Evolutionary conservation across 2,329 filamentous ascomycete species (phyloP), one percentile per base, ranked within the genome.

Genomic region (Diaporthe sp.): DNA sequence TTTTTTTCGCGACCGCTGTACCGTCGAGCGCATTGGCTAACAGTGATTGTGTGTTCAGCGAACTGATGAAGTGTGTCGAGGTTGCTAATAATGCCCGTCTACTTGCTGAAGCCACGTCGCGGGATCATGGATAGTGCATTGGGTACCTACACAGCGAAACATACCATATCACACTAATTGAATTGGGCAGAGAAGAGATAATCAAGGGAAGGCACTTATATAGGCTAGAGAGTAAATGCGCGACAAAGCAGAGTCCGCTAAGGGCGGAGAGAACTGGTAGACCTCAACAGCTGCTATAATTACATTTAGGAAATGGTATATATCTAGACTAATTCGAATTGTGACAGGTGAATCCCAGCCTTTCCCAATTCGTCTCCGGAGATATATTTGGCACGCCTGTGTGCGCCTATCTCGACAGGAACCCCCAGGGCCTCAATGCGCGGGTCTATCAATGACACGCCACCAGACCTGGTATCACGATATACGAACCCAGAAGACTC

Each of bases 351-450:
- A 17, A 44, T 28, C 19, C 67, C 67, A 6, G 34, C 67, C n/a
- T 42, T 44, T 4, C 57, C 49, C 49, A 69, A 22, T 10, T 6
- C 12, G 5, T 55, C 49, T 39, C 22, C 17, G 37, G 13, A 17
- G 34, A 55, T 4, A 0, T 1, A 7, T 1, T 3, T 1, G 49
- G 31, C 22, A 39, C 1, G 0, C 44, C 34, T 15, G 4, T 28
- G 2, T 7, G 2, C 17, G 7, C 6, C 12, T 12, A 39, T 15
- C 25, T 28, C 4, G 37, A 2, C 4, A 28, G 34, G 34, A 15
- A 69, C 31, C 1, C 67, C 67, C 13, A 69, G 34, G 5, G 67
- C 67, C 7, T 42, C 34, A 0, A 44, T 17, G 8, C 67, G 67
- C 1, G 67, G 67, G 9, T 69, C 67, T 22, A 53, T 42, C 17